Evolutionary conservation across 768 basidiomycete species (phyloP), one percentile per base, ranked within the genome.

Genomic region (Leccinum ochraceum): DNA sequence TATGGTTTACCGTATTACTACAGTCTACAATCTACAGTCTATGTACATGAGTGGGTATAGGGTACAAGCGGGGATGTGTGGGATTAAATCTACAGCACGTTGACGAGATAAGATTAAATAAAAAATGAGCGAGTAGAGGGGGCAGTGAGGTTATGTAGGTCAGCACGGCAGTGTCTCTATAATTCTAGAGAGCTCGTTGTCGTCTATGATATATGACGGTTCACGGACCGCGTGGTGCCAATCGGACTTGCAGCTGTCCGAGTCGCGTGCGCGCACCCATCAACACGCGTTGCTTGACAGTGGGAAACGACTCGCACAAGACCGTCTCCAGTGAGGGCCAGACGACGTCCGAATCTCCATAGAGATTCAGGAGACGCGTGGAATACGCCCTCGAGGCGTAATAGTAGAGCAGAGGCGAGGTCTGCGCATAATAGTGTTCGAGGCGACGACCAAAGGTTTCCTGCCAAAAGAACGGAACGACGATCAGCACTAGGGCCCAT

Each of bases 321-420:
- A 86, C 74, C 51, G 70, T 72, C 56, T 92, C 90, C n/a, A 95
- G 78, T 58, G 84, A 72, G 1, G 90, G 91, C 92, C 92, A 93
- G 58, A 94, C 87, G 68, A 89, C 85, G 64, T 94, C 89, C 10
- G 89, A 89, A 26, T 80, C 77, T 3, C 92, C 92, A 17, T 77
- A 76, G 44, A 95, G 73, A 13, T 86, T 85, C 53, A 81, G 76
- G 26, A 87, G 71, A 54, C 77, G 78, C 32, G 80, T 79, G 8
- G 81, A 76, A 10, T 79, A 68, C 6, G 81, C 75, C 11, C 76
- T 65, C 8, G 72, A 73, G 34, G 78, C 64, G 71, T 87, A 95
- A 72, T 92, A 89, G n/a, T 80, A 77, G 9, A 95, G 78, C 6
- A 95, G 77, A 7, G 94, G 93, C n/a, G 87, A 84, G 0, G 91